Base-by-base conservation (phyloP, 768 basidiomycete genomes). In the Kwoniella pini region DNA sequence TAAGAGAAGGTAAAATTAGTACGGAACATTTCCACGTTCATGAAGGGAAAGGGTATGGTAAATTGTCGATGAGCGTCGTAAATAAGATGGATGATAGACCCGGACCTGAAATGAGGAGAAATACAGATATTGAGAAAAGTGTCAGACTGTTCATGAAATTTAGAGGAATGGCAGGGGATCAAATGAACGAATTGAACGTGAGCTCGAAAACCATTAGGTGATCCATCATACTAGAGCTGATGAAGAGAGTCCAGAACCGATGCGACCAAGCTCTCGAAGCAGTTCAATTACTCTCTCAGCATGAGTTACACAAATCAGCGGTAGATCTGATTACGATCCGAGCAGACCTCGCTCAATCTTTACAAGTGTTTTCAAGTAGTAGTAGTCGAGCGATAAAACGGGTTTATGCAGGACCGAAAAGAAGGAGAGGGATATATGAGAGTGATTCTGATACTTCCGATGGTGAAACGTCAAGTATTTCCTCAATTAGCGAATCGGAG, bases 381-480 rank as follows among this genome's bases (percentile, higher is more conserved):
- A 91, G 89, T 0, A 91, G 92, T 59, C 85, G 89, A 61, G 91
- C 91, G 0, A 83, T 95, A 17, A 75, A 92, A 68, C 83, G 90
- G 51, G 71, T 90, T 15, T 93, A 92, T 69, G 71, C 74, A 1
- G 72, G 75, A 19, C 76, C 77, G 4, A 48, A 63, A 15, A 52
- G 73, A 15, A 54, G 54, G n/a, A 54, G 58, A 56, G 70, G 66
- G 15, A 45, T 67, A n/a, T 70, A 66, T 46, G 54, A 58, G 22
- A 44, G 44, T 39, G 60, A 53, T 26, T 43, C 48, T 15, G 31
- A 42, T 22, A 24, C 48, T 36, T 50, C 48, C 5, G 48, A 33
- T 9, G 19, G 24, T 22, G 48, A 36, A 9, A 9, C 15, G 15
- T 19, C 48, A 15, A 30, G 24, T 13, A 13, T 5, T 9, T n/a